Percentiles rank a stretch among this genome's conserved stretches.
phyloP scores from a whole-genome alignment of 192 early-diverging fungal species.

The Linnemannia exigua region DNA sequence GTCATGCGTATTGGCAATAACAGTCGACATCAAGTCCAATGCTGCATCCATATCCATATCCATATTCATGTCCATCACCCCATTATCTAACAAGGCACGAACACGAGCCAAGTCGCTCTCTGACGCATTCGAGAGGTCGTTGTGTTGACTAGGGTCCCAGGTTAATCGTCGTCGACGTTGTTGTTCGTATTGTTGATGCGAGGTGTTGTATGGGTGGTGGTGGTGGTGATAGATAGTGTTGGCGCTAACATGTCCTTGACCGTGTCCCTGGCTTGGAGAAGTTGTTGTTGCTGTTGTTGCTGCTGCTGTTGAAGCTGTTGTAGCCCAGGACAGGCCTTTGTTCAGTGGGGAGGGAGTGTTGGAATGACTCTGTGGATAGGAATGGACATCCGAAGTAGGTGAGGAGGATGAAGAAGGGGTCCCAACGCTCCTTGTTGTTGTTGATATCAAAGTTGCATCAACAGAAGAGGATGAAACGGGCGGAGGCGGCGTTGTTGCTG shows the following conservation, averaged over 20 bases:
- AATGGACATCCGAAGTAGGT: neutral
- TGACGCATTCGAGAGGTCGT: neutral
- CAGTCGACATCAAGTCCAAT: neutral
- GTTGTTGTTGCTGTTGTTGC: too few species aligned
- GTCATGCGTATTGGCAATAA: neutral
- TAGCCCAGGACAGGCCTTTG: neutral
- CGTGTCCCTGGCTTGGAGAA: neutral
- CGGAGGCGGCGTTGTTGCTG: neutral
- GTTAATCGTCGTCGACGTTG: neutral
- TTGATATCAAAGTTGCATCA: too few species aligned
- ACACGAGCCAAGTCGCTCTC: neutral
- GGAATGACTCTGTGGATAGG: neutral
- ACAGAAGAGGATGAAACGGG: neutral
- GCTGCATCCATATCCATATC: conserved; percentile 1
- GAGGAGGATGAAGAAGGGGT: neutral
- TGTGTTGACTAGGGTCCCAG: neutral
- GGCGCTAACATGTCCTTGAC: neutral
- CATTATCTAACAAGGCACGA: neutral
- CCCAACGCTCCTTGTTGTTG: neutral
- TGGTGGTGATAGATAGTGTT: neutral
- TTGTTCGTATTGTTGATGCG: neutral
- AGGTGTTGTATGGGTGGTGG: neutral
- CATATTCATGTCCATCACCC: conserved; percentile 8
- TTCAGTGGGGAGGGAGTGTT: neutral
- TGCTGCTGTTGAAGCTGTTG: neutral